Evolutionary conservation across 306 rosid species (phyloP).

Genomic region (Chamaecrista fasciculata): DNA sequence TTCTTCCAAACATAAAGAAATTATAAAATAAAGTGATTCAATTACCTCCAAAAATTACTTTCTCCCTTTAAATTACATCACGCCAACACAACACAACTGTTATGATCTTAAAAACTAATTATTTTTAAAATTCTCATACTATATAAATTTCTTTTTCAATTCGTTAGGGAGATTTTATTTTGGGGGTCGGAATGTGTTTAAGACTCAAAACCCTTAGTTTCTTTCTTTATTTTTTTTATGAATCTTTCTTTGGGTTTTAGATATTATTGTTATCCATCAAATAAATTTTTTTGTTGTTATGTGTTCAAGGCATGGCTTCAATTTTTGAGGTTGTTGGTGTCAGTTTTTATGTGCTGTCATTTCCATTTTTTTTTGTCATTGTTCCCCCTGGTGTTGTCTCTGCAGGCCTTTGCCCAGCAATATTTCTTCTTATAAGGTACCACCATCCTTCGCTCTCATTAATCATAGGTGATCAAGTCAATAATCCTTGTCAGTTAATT

Average conservation of each 20-base stretch:
- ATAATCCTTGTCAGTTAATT: background rate
- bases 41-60: too few relatives aligned
- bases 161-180: background rate
- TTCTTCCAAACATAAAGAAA: too few relatives aligned
- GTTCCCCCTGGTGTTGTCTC: conserved; percentile 16
- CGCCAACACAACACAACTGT: too few relatives aligned
- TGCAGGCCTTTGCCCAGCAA: conserved; percentile 86
- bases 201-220: background rate
- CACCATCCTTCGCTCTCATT: conserved; percentile 38
- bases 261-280: background rate
- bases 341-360: conserved; percentile 18
- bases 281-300: background rate
- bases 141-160: background rate
- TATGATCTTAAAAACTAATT: background rate
- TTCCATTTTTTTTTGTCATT: conserved; percentile 30
- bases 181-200: background rate
- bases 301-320: background rate
- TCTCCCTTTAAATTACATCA: too few relatives aligned
- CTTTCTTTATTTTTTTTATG: too few relatives aligned
- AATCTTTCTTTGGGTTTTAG: background rate
- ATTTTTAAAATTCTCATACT: background rate
- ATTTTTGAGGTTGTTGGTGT: conserved; percentile 1
- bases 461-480: background rate
- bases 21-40: too few relatives aligned
- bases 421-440: conserved; percentile 92